Percentiles rank a stretch among this genome's conserved stretches.
phyloP scores from a whole-genome alignment of 305 asterid genomes.

The Coffea humblotiana region DNA sequence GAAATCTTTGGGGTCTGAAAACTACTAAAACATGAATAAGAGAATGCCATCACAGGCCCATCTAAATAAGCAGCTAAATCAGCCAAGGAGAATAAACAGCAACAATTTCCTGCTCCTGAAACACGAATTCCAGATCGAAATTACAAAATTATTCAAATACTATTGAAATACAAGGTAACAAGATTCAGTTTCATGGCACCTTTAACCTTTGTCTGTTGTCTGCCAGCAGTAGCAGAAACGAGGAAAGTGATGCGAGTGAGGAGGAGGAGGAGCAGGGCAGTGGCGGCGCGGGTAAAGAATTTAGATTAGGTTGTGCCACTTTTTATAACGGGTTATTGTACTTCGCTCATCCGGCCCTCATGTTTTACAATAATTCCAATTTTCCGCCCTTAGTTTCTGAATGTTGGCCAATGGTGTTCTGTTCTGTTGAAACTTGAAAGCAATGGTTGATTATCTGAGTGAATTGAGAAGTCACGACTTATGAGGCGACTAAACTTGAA shows the following conservation, averaged over 20 bases:
- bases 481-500: too few relatives aligned
- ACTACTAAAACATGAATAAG: conserved; percentile 29
- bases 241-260: neutral
- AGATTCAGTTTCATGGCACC: too few relatives aligned
- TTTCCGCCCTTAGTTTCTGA: neutral
- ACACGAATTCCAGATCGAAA: neutral
- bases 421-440: too few relatives aligned
- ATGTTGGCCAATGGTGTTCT: neutral
- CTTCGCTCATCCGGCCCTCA: neutral
- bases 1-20: conserved; percentile 37
- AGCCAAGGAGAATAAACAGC: neutral
- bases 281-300: neutral
- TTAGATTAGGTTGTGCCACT: too few relatives aligned
- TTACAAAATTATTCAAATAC: neutral
- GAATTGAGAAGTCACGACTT: too few relatives aligned
- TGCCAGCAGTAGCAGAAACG: neutral
- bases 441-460: too few relatives aligned
- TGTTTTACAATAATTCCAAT: neutral
- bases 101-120: too few relatives aligned
- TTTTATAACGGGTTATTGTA: neutral
- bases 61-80: too few relatives aligned
- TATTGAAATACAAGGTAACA: neutral
- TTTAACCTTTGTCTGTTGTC: neutral
- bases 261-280: neutral
- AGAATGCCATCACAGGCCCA: conserved; percentile 31